phyloP scores from a whole-genome alignment of 1,284 basidiomycete genomes.

The Pseudozyma pruni region DNA sequence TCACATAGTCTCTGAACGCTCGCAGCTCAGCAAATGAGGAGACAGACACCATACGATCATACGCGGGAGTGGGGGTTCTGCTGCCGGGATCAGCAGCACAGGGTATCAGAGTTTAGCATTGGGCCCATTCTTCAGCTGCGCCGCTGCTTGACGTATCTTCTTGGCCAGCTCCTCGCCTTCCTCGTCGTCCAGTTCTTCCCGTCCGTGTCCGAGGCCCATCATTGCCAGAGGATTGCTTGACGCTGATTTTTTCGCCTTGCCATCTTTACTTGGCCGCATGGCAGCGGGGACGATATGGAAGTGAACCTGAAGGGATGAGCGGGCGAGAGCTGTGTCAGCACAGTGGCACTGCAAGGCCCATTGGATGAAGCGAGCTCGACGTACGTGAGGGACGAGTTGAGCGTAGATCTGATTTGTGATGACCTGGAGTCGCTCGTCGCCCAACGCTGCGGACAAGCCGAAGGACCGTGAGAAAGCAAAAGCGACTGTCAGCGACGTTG shows the following conservation, averaged over 20 bases:
- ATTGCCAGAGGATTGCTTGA: constrained; percentile 28
- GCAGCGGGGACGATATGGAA: constrained; percentile 83
- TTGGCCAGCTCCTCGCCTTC: constrained; percentile 37
- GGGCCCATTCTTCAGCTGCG: constrained; percentile 1
- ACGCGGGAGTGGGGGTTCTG: too few relatives aligned
- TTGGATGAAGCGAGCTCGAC: constrained; percentile 47
- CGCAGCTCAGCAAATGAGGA: too few relatives aligned
- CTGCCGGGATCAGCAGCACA: not conserved
- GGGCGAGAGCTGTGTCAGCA: constrained; percentile 2
- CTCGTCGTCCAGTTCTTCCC: constrained; percentile 56
- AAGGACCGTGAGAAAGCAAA: not conserved
- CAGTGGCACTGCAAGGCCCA: not conserved
- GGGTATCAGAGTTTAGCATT: constrained; percentile 27
- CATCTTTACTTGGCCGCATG: constrained; percentile 61
- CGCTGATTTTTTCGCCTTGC: constrained; percentile 9
- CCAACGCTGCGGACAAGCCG: constrained; percentile 26
- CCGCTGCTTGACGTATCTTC: constrained; percentile 28
- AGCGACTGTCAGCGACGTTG: not conserved
- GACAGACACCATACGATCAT: too few relatives aligned
- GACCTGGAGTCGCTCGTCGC: constrained; percentile 57
- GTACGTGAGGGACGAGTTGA: constrained; percentile 80
- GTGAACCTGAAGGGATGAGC: constrained; percentile 73
- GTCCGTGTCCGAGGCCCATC: constrained; percentile 49
- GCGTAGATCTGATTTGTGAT: constrained; percentile 76
- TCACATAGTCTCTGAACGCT: too few relatives aligned